Base-by-base conservation (phyloP, 345 rosid genomes). In the Euphorbia peplus region DNA sequence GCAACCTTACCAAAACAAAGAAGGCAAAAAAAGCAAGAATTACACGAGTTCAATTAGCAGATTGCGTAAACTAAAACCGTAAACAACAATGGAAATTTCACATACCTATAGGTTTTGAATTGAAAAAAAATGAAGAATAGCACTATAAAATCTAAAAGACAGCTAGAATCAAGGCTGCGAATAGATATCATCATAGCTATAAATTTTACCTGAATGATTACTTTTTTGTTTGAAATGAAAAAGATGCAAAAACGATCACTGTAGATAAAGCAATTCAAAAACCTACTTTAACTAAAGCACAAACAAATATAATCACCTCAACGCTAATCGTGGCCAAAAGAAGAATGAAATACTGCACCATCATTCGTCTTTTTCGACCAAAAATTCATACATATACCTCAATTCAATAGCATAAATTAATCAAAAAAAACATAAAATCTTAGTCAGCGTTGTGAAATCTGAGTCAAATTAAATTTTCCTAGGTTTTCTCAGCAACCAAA, bases 221-320 rank as follows among this genome's bases (percentile, higher is more conserved):
- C 28, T 21, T 21, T 52, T 53, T 14, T 3, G 24, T 44, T 14
- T 2, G 22, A 24, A 63, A 13, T 14, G 7, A 42, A 63, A 67
- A 79, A 78, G 71, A 66, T 78, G 70, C 55, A 71, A 81, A 78
- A 75, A 79, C 72, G 82, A 85, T 83, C 82, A 81, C 71, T 73
- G 60, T 21, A 55, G 70, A 42, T 70, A 70, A 78, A 72, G 80
- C 71, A 61, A 57, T 60, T 66, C 32, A 62, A 72, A 44, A 70
- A 77, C 72, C 16, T 48, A 44, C 79, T 74, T 75, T 64, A 67
- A 58, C 62, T 72, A 88, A 86, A 80, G 79, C 67, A 73, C 60
- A 71, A 64, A 30, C 64, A 72, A 74, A 60, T 8, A 32, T 29
- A 28, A 35, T 26, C n/a, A 9, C 4, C 2, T 58, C 70, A 58